Conservation (phyloP, 208 protist species). For the Novymonas esmeraldas region DNA sequence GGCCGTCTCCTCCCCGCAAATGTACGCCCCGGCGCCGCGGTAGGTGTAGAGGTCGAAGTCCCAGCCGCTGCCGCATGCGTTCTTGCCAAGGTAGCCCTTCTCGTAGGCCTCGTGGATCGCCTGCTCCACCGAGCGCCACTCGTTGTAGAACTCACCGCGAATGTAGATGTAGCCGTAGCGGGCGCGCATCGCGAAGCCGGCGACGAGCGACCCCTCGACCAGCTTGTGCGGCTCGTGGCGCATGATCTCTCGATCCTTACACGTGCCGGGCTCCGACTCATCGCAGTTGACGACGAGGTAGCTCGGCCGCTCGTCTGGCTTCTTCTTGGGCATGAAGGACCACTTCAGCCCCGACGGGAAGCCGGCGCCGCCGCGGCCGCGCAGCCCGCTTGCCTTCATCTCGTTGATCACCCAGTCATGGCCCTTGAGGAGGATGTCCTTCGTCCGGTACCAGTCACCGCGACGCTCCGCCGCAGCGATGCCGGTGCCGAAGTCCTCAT, state of each 20-base stretch:
- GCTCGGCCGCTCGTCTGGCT: conserved; percentile 91
- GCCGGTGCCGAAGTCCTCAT: conserved; percentile 94
- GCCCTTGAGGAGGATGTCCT: conserved; percentile 96
- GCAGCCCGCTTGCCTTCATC: conserved; percentile 96
- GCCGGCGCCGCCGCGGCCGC: conserved; percentile 98
- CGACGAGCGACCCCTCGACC: conserved; percentile 97
- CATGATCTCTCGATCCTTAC: conserved; percentile 99
- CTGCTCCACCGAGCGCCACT: conserved; percentile 92
- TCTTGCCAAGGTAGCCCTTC: conserved; percentile 97
- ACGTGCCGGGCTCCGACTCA: conserved; percentile 99
- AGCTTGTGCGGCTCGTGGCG: conserved; percentile 99
- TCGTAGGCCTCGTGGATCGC: conserved; percentile 97
- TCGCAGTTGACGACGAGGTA: conserved; percentile 99
- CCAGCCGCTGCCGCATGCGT: conserved; percentile 97
- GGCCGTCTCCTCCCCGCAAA: conserved; percentile 99
- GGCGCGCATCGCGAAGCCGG: conserved; percentile 97
- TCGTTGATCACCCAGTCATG: conserved; percentile 98
- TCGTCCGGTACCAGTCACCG: conserved; percentile 99
- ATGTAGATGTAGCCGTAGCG: conserved; percentile 99
- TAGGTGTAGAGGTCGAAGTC: conserved; percentile 99
- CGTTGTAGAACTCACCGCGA: conserved; percentile 99
- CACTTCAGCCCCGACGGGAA: conserved; percentile 99
- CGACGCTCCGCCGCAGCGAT: conserved; percentile 94
- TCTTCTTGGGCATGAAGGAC: conserved; percentile 98
- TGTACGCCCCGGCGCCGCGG: conserved; percentile 98